Evolutionary conservation across 768 basidiomycete genomes (phyloP).

Genomic region (Termitomyces sp.): DNA sequence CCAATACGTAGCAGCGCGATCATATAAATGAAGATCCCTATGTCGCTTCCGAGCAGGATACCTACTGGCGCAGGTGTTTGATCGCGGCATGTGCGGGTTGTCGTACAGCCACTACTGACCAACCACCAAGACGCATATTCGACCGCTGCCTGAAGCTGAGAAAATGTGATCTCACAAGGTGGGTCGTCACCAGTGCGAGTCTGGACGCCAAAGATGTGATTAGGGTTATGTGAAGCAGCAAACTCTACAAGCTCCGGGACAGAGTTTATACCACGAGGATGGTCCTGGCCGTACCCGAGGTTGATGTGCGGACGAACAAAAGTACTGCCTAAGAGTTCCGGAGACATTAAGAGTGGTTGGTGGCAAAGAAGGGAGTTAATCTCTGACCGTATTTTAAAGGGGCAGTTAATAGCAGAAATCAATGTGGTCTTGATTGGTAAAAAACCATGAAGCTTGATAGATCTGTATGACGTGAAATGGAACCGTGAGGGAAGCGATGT

Average conservation of each 20-base stretch:
- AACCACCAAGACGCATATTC: slow-evolving; percentile 30
- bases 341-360: slow-evolving; percentile 12
- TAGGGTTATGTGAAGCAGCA: slow-evolving; percentile 26
- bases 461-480: too few species aligned
- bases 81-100: slow-evolving; percentile 18
- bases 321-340: slow-evolving; percentile 14
- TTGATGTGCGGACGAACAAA: slow-evolving; percentile 33
- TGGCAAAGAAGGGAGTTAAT: too few species aligned
- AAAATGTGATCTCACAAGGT: slow-evolving; percentile 27
- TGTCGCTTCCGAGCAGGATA: slow-evolving; percentile 31
- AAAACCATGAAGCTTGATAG: too few species aligned
- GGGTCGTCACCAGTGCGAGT: slow-evolving; percentile 18
- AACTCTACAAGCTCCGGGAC: slow-evolving; percentile 34
- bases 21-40: slow-evolving; percentile 30
- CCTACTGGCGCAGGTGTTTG: slow-evolving; percentile 26
- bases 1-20: slow-evolving; percentile 30
- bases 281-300: slow-evolving; percentile 23
- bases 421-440: too few species aligned
- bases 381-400: too few species aligned
- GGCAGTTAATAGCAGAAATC: too few species aligned
- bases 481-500: too few species aligned
- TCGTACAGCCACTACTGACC: slow-evolving; percentile 20
- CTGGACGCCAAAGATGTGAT: slow-evolving; percentile 32
- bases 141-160: slow-evolving; percentile 24
- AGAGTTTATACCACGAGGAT: slow-evolving; percentile 22